These are phyloP conservation scores for Hibiscus tridactylites DNA, from an alignment of 345 rosid genomes.

Conservation along the genomic window DNA sequence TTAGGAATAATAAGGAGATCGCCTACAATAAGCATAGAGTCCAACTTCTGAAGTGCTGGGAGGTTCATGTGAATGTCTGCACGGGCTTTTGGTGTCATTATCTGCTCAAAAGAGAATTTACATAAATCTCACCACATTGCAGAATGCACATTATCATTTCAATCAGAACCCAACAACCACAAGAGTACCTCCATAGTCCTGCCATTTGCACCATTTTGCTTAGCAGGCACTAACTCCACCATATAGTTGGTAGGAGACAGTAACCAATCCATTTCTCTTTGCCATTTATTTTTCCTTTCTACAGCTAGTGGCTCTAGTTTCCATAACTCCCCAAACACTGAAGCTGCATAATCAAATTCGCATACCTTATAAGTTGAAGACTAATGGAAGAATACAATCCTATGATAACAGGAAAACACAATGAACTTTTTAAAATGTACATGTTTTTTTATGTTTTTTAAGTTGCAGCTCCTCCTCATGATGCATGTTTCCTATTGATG, in stretches of 20 bases:
- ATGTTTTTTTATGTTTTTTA: background rate
- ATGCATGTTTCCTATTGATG: background rate
- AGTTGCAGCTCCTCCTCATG: background rate
- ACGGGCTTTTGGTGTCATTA: conserved; percentile 90
- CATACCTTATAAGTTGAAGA: background rate
- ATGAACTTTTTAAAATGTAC: background rate
- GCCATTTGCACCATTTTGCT: conserved; percentile 78
- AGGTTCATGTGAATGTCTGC: conserved; percentile 91
- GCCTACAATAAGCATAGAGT: conserved; percentile 84
- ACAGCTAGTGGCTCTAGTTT: conserved; percentile 79
- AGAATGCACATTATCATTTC: background rate
- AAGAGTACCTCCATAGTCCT: conserved; percentile 61
- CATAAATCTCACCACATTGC: conserved; percentile 12
- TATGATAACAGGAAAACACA: background rate
- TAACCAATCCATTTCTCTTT: conserved; percentile 90
- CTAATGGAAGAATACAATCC: background rate
- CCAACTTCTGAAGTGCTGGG: conserved; percentile 90
- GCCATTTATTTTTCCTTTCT: conserved; percentile 77
- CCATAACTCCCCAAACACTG: conserved; percentile 94
- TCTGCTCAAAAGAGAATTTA: conserved; percentile 40
- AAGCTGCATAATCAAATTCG: conserved; percentile 35
- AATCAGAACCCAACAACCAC: background rate
- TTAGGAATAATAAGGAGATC: conserved; percentile 17
- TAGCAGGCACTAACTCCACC: conserved; percentile 96
- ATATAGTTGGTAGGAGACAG: conserved; percentile 88